A percentile compares a stretch with the other conserved stretches of the same genome.
Evolutionary conservation across 176 grass and related monocot genomes (phyloP).

Genomic region (Raddia guianensis): DNA sequence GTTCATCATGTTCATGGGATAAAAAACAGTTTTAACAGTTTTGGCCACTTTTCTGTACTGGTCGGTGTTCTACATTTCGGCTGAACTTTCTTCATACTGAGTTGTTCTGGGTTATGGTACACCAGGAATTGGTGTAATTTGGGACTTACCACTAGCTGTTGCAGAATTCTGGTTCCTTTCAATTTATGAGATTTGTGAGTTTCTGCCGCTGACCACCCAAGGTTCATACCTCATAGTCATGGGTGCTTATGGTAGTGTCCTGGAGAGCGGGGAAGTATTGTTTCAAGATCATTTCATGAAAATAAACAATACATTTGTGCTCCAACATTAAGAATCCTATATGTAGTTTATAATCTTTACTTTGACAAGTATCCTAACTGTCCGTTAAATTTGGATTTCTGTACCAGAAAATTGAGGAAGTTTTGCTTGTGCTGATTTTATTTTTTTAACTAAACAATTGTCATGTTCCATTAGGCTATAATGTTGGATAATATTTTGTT

Average conservation of each 20-base stretch:
- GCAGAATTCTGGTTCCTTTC: background rate
- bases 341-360: background rate
- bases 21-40: constrained; percentile 3
- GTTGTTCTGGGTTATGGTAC: background rate
- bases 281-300: background rate
- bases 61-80: background rate
- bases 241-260: no score
- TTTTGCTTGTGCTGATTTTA: background rate
- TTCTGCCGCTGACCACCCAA: background rate
- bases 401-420: background rate
- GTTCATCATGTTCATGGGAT: constrained; percentile 3
- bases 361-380: background rate
- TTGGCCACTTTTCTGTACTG: background rate
- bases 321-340: background rate
- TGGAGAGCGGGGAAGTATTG: background rate
- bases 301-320: constrained; percentile 2
- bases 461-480: constrained; percentile 18
- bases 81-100: background rate
- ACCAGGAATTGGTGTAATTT: background rate
- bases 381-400: background rate
- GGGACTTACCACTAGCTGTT: background rate
- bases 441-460: background rate
- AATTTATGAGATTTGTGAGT: background rate
- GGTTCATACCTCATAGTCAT: no score
- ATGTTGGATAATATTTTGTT: constrained; percentile 1